These are phyloP conservation scores for Lactarius sp. DNA, from an alignment of 768 basidiomycete genomes.

Conservation along the genomic window DNA sequence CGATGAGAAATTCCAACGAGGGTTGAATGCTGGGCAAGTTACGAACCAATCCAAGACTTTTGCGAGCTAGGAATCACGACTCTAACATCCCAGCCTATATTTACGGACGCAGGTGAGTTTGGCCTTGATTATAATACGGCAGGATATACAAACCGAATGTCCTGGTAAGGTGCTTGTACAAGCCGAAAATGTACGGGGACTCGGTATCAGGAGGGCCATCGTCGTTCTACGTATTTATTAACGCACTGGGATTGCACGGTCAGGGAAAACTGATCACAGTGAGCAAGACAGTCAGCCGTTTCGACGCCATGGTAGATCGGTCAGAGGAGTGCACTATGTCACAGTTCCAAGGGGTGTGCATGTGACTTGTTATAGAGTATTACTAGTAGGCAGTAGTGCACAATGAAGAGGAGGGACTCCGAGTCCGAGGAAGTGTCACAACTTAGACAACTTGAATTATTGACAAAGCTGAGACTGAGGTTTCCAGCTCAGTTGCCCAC, in stretches of 20 bases:
- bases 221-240: conserved; percentile 56
- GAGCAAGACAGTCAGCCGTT: conserved; percentile 37
- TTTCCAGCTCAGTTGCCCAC: too few relatives aligned
- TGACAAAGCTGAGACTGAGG: too few relatives aligned
- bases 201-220: conserved; percentile 73
- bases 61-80: conserved; percentile 78
- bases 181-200: conserved; percentile 71
- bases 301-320: conserved; percentile 25
- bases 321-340: too few relatives aligned
- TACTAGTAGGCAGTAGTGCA: too few relatives aligned
- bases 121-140: background rate
- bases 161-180: conserved; percentile 57
- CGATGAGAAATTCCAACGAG: conserved; percentile 1
- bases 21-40: background rate
- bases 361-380: too few relatives aligned
- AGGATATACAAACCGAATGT: conserved; percentile 45
- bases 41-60: conserved; percentile 82
- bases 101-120: background rate
- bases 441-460: too few relatives aligned
- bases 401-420: too few relatives aligned
- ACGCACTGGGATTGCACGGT: background rate
- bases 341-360: too few relatives aligned
- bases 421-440: too few relatives aligned
- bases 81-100: conserved; percentile 68
- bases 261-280: conserved; percentile 33